Percentiles rank a stretch among this genome's conserved stretches.
phyloP scores from a whole-genome alignment of 306 rosid species.

The Pachyrhizus erosus region DNA sequence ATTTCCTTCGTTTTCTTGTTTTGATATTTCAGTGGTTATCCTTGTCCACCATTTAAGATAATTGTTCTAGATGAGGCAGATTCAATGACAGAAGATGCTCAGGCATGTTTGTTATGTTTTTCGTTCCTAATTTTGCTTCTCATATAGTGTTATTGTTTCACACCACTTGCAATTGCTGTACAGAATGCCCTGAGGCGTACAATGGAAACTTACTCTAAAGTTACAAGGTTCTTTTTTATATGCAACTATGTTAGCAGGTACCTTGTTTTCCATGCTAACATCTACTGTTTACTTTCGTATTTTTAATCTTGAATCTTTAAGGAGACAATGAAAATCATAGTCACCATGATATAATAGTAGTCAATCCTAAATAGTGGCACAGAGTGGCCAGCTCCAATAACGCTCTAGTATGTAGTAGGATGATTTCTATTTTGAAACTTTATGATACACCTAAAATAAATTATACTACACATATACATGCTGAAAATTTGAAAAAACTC shows the following conservation, averaged over 20 bases:
- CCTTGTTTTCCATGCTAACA: slow-evolving; percentile 13
- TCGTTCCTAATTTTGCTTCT: background rate
- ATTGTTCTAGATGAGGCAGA: slow-evolving; percentile 97
- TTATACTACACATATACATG: background rate
- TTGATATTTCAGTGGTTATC: slow-evolving; percentile 66
- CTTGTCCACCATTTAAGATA: slow-evolving; percentile 91
- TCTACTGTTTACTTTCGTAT: slow-evolving; percentile 7
- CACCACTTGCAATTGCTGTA: slow-evolving; percentile 27
- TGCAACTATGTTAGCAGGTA: slow-evolving; percentile 98
- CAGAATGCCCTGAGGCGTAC: slow-evolving; percentile 97
- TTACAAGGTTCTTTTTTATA: slow-evolving; percentile 91
- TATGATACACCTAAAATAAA: background rate
- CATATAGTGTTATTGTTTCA: background rate
- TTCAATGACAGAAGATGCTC: slow-evolving; percentile 99
- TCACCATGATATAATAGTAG: background rate
- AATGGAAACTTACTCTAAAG: slow-evolving; percentile 94
- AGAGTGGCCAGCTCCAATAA: background rate
- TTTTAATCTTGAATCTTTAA: slow-evolving; percentile 2
- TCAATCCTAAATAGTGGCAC: background rate
- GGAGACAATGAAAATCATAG: background rate
- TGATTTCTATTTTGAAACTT: background rate
- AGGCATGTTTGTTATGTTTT: slow-evolving; percentile 55
- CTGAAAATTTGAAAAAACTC: background rate
- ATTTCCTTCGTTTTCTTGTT: slow-evolving; percentile 5
- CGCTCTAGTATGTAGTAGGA: background rate